phyloP scores from a whole-genome alignment of 2,329 filamentous ascomycete genomes.

The Pseudogymnoascus pannorum region DNA sequence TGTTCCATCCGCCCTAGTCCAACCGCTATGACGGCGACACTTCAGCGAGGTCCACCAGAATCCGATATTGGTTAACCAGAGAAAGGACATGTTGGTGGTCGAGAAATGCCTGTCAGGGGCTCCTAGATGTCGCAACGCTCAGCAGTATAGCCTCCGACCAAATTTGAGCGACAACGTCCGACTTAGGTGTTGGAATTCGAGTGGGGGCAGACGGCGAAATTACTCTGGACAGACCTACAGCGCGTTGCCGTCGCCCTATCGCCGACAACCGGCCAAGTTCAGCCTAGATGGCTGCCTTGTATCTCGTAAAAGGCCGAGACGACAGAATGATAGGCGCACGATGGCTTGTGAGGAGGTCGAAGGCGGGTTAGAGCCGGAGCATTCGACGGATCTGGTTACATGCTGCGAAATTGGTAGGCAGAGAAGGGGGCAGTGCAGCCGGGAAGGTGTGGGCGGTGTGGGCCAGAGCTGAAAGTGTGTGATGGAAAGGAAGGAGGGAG shows the following conservation, averaged over 20 bases:
- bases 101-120: no score
- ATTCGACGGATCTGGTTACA: background rate
- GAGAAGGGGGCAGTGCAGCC: background rate
- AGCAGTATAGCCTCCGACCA: background rate
- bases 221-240: background rate
- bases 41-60: background rate
- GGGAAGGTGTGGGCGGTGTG: background rate
- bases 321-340: background rate
- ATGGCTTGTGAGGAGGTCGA: no score
- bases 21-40: background rate
- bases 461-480: slow-evolving; percentile 1
- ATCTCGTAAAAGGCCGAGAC: background rate
- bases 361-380: background rate
- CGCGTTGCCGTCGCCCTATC: background rate
- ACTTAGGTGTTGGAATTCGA: background rate
- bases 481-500: slow-evolving; percentile 1
- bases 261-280: background rate
- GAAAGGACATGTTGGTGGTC: no score
- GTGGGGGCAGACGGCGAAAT: background rate
- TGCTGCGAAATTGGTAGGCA: background rate
- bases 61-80: background rate
- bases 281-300: background rate
- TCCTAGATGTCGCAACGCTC: background rate
- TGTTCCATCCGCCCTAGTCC: background rate
- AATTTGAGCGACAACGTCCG: background rate